Percentiles rank a stretch among this genome's conserved stretches.
Conservation (phyloP, 1,139 yeast genomes). For the Pichia sp. region DNA sequence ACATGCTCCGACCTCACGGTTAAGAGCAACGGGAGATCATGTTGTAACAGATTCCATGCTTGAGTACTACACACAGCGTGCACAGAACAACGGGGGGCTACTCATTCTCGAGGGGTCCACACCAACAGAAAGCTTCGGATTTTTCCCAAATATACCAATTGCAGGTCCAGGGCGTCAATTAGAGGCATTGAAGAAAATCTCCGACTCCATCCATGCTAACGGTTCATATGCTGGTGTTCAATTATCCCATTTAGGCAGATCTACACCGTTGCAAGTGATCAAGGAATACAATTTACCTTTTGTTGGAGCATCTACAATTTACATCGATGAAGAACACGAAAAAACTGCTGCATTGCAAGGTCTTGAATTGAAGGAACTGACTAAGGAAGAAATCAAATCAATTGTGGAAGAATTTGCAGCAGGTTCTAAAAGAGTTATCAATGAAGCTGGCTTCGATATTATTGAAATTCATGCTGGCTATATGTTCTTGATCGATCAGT, state of each 20-base stretch:
- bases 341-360: constrained; percentile 34
- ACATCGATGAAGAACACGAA: constrained; percentile 35
- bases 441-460: constrained; percentile 46
- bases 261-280: constrained; percentile 41
- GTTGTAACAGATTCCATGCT: constrained; percentile 45
- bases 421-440: constrained; percentile 45
- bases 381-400: constrained; percentile 35
- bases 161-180: constrained; percentile 51
- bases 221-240: constrained; percentile 51
- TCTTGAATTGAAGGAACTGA: constrained; percentile 38
- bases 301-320: constrained; percentile 46
- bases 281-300: constrained; percentile 37
- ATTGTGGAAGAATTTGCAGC: constrained; percentile 38
- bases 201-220: constrained; percentile 53
- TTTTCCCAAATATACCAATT: constrained; percentile 43
- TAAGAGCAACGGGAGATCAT: constrained; percentile 39
- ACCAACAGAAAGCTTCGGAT: constrained; percentile 41
- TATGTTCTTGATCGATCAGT: constrained; percentile 44
- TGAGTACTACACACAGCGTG: constrained; percentile 51
- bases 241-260: constrained; percentile 60
- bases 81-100: constrained; percentile 52
- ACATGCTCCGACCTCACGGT: constrained; percentile 53
- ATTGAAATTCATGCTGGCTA: constrained; percentile 52
- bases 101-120: constrained; percentile 51
- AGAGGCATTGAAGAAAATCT: constrained; percentile 43